These are phyloP conservation scores for Kodamaea restingae DNA, from an alignment of 805 yeast genomes.

Conservation along the genomic window DNA sequence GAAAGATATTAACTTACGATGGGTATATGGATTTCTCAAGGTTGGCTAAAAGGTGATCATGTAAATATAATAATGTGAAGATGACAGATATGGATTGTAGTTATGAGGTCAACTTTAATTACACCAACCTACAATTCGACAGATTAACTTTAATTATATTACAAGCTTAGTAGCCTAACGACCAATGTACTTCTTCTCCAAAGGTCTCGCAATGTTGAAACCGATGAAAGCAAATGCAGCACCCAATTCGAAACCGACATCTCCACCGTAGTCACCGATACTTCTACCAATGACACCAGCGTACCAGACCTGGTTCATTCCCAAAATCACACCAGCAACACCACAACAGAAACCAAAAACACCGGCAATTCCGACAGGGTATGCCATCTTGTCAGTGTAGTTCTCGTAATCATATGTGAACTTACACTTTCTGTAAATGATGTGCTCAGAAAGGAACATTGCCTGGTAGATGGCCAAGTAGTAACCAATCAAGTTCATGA, in stretches of 20 bases:
- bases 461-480: conserved; percentile 83
- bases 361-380: conserved; percentile 81
- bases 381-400: conserved; percentile 51
- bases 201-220: conserved; percentile 53
- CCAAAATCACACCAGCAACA: conserved; percentile 78
- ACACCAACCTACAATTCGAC: no score
- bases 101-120: no score
- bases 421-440: conserved; percentile 65
- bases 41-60: conserved; percentile 2
- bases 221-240: conserved; percentile 62
- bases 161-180: conserved; percentile 26
- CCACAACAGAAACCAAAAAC: conserved; percentile 75
- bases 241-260: conserved; percentile 80
- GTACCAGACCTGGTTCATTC: conserved; percentile 88
- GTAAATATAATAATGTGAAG: not conserved
- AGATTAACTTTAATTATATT: not conserved
- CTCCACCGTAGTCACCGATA: conserved; percentile 74
- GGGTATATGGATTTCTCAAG: conserved; percentile 13
- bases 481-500: conserved; percentile 89
- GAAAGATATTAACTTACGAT: conserved; percentile 23
- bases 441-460: conserved; percentile 76
- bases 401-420: conserved; percentile 61
- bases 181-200: conserved; percentile 63
- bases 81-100: no score
- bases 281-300: conserved; percentile 59